Percentiles rank a stretch among this genome's conserved stretches.
phyloP scores from a whole-genome alignment of 768 basidiomycete species.

The Boletus rufocinnamomeus region DNA sequence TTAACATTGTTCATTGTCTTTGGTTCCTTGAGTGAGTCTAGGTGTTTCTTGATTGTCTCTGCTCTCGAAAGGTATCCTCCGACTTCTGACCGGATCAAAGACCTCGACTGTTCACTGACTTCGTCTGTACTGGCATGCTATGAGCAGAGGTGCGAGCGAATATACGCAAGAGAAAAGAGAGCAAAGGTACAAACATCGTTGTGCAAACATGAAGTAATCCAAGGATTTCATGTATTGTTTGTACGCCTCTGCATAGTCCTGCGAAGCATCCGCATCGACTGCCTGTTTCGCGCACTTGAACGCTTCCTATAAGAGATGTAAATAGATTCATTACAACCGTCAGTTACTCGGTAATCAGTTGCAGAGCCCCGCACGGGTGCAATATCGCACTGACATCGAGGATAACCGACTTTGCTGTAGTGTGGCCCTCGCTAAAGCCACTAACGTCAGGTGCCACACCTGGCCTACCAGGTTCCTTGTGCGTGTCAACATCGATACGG shows the following conservation, averaged over 20 bases:
- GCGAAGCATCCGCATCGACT: constrained; percentile 85
- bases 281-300: constrained; percentile 88
- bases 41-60: constrained; percentile 84
- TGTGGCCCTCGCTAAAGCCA: not conserved
- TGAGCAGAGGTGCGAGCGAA: constrained; percentile 4
- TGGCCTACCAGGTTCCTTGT: not conserved
- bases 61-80: constrained; percentile 87
- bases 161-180: not conserved
- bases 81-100: constrained; percentile 81
- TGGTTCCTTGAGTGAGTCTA: constrained; percentile 34
- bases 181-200: constrained; percentile 64
- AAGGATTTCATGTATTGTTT: constrained; percentile 89
- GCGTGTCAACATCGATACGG: not conserved
- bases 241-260: constrained; percentile 92
- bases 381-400: constrained; percentile 17
- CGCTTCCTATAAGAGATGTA: constrained; percentile 50
- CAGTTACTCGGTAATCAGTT: not conserved
- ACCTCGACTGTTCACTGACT: constrained; percentile 88
- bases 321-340: not conserved
- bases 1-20: not conserved
- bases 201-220: constrained; percentile 96
- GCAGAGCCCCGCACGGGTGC: not conserved
- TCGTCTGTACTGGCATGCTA: constrained; percentile 44
- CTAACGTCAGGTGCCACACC: not conserved
- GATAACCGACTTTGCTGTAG: constrained; percentile 12